These are phyloP conservation scores for Cordyceps cateniannulata DNA, from an alignment of 2,329 filamentous ascomycete genomes.

Conservation along the genomic window DNA sequence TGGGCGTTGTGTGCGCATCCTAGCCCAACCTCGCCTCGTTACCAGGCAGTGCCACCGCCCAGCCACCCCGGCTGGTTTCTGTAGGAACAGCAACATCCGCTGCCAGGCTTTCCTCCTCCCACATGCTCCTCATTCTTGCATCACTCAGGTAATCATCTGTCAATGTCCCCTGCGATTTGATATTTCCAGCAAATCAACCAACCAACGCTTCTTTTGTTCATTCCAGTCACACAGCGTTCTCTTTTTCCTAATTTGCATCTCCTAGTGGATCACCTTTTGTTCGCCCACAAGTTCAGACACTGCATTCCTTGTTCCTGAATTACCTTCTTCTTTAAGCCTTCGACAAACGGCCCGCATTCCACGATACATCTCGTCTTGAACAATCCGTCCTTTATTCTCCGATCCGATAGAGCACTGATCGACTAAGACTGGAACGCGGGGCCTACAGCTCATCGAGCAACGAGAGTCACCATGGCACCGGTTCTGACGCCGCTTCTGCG, in stretches of 20 bases:
- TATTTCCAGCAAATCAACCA: not conserved
- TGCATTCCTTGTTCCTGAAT: not conserved
- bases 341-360: not conserved
- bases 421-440: not conserved
- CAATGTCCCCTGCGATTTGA: not conserved
- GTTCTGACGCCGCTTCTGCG: conserved; percentile 4
- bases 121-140: not conserved
- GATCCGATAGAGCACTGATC: not conserved
- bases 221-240: not conserved
- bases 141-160: not conserved
- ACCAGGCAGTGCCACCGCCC: conserved; percentile 6
- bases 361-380: not conserved
- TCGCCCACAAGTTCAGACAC: not conserved
- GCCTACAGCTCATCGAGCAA: not conserved
- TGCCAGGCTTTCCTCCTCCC: not conserved
- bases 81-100: conserved; percentile 7
- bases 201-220: not conserved
- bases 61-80: conserved; percentile 9
- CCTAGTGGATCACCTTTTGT: not conserved
- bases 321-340: not conserved
- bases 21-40: conserved; percentile 1
- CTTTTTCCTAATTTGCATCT: not conserved
- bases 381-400: not conserved
- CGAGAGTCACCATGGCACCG: conserved; percentile 3
- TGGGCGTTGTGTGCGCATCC: not conserved